A percentile compares a stretch with the other conserved stretches of the same genome.
Evolutionary conservation across 306 rosid species (phyloP).

Genomic region (Astragalus membranaceus): DNA sequence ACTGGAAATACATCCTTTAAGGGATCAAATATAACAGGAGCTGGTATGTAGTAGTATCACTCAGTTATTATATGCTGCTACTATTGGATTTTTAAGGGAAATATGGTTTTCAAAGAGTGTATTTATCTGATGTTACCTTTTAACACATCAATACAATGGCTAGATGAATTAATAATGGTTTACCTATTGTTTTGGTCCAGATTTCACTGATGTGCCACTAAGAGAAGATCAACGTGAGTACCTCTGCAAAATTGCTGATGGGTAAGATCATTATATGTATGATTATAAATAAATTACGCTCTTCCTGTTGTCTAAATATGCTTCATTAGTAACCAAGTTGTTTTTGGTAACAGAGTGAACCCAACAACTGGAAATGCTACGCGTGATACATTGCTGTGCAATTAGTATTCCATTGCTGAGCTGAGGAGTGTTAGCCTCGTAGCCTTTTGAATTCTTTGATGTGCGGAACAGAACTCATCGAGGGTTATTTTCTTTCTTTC

Average conservation of each 20-base stretch:
- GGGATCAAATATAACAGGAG: slow-evolving; percentile 75
- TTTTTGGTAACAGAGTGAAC: slow-evolving; percentile 60
- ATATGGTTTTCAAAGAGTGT: not conserved
- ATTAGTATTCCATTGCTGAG: slow-evolving; percentile 31
- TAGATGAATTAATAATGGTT: not conserved
- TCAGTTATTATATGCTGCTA: not conserved
- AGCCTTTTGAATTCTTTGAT: too few relatives aligned
- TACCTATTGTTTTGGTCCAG: slow-evolving; percentile 34
- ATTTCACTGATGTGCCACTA: slow-evolving; percentile 91
- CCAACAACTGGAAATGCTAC: slow-evolving; percentile 85
- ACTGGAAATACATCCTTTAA: slow-evolving; percentile 88
- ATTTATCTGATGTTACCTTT: not conserved
- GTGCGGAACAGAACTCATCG: too few relatives aligned
- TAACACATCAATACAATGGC: not conserved
- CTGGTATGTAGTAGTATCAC: slow-evolving; percentile 47
- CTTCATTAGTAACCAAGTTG: not conserved
- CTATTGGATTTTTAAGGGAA: not conserved
- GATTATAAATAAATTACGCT: not conserved
- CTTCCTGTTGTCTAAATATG: slow-evolving; percentile 5
- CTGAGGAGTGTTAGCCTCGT: not conserved
- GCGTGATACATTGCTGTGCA: slow-evolving; percentile 85
- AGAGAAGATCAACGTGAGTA: slow-evolving; percentile 89
- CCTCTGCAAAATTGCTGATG: slow-evolving; percentile 89
- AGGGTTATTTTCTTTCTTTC: too few relatives aligned
- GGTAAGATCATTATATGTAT: slow-evolving; percentile 33